Percentiles rank a stretch among this genome's conserved stretches.
phyloP scores from a whole-genome alignment of 106 monocot species.

The Alisma plantagoaquatica region DNA sequence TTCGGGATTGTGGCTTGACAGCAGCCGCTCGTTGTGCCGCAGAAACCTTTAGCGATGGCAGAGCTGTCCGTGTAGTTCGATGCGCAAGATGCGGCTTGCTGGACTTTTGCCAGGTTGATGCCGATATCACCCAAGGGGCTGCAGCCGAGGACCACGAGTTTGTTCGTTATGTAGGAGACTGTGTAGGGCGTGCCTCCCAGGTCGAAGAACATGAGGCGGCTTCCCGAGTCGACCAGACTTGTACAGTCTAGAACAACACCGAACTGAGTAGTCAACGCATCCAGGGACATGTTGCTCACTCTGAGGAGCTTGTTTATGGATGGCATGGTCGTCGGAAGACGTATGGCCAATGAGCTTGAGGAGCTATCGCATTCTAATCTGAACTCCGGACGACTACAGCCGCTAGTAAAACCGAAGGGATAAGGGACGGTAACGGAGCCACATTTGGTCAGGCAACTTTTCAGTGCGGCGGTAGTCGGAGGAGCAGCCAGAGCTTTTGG shows the following conservation, averaged over 20 bases:
- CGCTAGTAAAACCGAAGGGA: slow-evolving; percentile 2
- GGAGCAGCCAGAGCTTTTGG: no score
- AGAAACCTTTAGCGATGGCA: slow-evolving; percentile 15
- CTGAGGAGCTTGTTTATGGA: neutral
- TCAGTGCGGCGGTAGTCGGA: no score
- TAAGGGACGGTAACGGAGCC: slow-evolving; percentile 1
- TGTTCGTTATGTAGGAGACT: no score
- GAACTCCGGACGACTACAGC: slow-evolving; percentile 3
- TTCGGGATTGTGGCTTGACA: slow-evolving; percentile 31
- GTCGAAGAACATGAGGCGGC: neutral
- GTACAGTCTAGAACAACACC: neutral
- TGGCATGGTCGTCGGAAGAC: neutral
- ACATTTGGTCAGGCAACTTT: no score
- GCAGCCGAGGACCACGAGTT: slow-evolving; percentile 8
- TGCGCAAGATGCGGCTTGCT: slow-evolving; percentile 24
- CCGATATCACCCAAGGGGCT: neutral
- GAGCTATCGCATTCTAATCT: neutral
- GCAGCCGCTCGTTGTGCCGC: slow-evolving; percentile 34
- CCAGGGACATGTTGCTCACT: neutral
- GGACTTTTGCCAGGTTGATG: neutral
- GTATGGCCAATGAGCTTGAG: neutral
- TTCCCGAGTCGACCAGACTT: no score
- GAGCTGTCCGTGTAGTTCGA: slow-evolving; percentile 14
- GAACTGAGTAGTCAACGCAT: neutral
- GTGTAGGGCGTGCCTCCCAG: neutral